Percentiles rank a stretch among this genome's conserved stretches.
phyloP scores from a whole-genome alignment of 2,329 filamentous ascomycete genomes.

The Arthrobotrys pseudoclavata region DNA sequence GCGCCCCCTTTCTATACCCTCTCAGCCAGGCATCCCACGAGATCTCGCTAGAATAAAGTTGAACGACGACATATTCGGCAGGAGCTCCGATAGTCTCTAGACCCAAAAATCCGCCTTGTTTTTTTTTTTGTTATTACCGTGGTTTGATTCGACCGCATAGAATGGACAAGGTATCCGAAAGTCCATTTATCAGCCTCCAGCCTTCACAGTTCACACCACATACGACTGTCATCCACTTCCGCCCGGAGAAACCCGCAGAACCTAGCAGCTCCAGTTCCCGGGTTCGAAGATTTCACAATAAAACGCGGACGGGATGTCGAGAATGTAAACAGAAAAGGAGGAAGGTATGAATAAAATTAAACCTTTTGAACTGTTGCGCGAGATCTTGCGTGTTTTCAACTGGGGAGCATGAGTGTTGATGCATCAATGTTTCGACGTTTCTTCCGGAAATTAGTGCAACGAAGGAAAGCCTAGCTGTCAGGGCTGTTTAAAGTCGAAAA shows the following conservation, averaged over 20 bases:
- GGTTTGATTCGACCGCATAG: conserved; percentile 5
- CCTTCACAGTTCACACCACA: conserved; percentile 39
- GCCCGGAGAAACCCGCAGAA: conserved; percentile 43
- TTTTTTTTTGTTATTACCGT: conserved; percentile 3
- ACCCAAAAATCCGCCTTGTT: background rate
- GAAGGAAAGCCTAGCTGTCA: conserved; percentile 53
- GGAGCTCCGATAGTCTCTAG: background rate
- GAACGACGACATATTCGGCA: conserved; percentile 14
- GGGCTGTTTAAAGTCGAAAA: conserved; percentile 41
- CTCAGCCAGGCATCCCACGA: conserved; percentile 9
- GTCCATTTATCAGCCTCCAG: conserved; percentile 44
- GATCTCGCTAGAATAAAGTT: conserved; percentile 14
- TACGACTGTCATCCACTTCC: conserved; percentile 48
- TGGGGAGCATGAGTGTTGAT: conserved; percentile 17
- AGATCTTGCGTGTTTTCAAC: no score
- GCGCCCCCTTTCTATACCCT: background rate
- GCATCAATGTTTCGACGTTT: conserved; percentile 2
- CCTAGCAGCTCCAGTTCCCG: conserved; percentile 23
- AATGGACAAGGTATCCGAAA: conserved; percentile 45
- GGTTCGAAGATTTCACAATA: conserved; percentile 51
- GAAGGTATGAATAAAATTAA: conserved; percentile 36
- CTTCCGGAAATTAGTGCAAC: conserved; percentile 45
- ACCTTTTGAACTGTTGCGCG: background rate
- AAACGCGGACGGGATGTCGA: conserved; percentile 52
- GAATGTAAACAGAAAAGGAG: conserved; percentile 58